Evolutionary conservation across 2,329 filamentous ascomycete species (phyloP), one percentile per base, ranked within the genome.

Genomic region (Parafenestella ontariensis): DNA sequence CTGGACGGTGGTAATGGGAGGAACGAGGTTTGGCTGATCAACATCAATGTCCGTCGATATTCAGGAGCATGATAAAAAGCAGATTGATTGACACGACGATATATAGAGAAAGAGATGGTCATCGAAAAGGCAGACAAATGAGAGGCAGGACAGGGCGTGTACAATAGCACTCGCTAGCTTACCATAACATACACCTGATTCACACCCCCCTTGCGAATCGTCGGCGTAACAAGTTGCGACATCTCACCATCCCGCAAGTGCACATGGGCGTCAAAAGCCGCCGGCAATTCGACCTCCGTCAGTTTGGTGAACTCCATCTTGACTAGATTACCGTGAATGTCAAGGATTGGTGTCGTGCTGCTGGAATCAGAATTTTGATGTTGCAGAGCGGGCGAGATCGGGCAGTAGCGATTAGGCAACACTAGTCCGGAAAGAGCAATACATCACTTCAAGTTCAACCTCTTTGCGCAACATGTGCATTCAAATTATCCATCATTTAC

Each of bases 161-260:
- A n/a, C 34, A 33, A 58, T 50, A 34, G 29, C 28, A 21, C 37
- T 53, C 50, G 53, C 77, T 53, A 52, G 53, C 77, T 65, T 72
- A 81, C 79, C 80, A 83, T 83, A 28, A 84, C 81, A 71, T 78
- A 83, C 33, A 84, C 81, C 28, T 79, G 81, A 67, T 83, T 81
- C 56, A 81, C 80, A 57, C 81, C 82, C 54, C 82, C 82, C 56
- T 74, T 62, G 45, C 81, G 76, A 61, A 83, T 82, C 20, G 79
- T 82, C 4, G 79, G 79, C 28, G 78, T 79, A 47, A 84, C 81
- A 1, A 80, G 70, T 67, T 81, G 77, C 57, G 79, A 78, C 81
- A 83, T 83, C 26, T 78, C 76, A 15, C 79, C 79, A 70, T 83
- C 80, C 28, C 82, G 76, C 43, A 84, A 69, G 64, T 84, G 82